phyloP scores from a whole-genome alignment of 106 monocot species.

The Triglochin maritima region DNA sequence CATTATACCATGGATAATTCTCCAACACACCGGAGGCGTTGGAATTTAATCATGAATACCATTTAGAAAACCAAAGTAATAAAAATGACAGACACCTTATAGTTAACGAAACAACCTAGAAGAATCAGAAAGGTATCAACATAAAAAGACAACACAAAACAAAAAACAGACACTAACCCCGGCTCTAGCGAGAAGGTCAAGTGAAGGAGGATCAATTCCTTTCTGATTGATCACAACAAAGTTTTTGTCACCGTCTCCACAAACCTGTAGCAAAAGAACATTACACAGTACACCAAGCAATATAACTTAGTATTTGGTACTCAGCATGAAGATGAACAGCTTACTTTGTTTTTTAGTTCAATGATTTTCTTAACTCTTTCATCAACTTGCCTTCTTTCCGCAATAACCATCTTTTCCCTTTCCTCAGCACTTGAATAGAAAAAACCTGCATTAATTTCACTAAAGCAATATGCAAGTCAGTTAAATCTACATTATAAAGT shows the following conservation, averaged over 20 bases:
- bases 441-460: conserved; percentile 99
- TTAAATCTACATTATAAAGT: too few species aligned
- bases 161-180: conserved; percentile 65
- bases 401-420: conserved; percentile 97
- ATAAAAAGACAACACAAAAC: neutral
- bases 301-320: too few species aligned
- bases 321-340: neutral
- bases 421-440: conserved; percentile 98
- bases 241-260: conserved; percentile 59
- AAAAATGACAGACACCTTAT: too few species aligned
- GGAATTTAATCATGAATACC: too few species aligned
- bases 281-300: neutral
- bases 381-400: conserved; percentile 93
- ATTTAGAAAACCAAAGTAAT: too few species aligned
- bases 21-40: too few species aligned
- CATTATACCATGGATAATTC: too few species aligned
- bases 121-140: neutral
- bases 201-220: conserved; percentile 95
- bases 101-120: neutral
- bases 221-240: conserved; percentile 99
- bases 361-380: conserved; percentile 78
- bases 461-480: conserved; percentile 24
- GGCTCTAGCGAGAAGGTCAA: conserved; percentile 89
- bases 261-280: conserved; percentile 38
- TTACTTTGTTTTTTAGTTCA: conserved; percentile 85